Evolutionary conservation across 768 basidiomycete species (phyloP).

Genomic region (Hypholoma fasciculare): DNA sequence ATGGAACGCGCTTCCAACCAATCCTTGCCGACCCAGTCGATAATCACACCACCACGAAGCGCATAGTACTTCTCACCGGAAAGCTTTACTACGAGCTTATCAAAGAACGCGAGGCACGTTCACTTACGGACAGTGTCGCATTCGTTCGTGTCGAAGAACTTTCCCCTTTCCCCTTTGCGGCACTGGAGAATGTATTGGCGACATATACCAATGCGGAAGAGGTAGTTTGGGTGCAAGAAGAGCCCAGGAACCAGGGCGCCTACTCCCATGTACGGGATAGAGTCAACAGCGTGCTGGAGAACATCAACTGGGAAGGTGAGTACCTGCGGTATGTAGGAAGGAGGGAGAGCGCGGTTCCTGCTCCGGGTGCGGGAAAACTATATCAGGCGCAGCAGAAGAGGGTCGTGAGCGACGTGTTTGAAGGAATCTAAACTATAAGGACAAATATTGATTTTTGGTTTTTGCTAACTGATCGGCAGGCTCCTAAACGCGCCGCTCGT

Average conservation of each 20-base stretch:
- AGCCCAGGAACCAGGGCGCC: slow-evolving; percentile 86
- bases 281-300: slow-evolving; percentile 51
- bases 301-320: slow-evolving; percentile 27
- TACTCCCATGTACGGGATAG: slow-evolving; percentile 66
- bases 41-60: slow-evolving; percentile 42
- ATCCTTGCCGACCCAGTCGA: slow-evolving; percentile 57
- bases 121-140: slow-evolving; percentile 53
- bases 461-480: no score
- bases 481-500: no score
- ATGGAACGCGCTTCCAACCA: slow-evolving; percentile 64
- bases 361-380: slow-evolving; percentile 69
- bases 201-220: slow-evolving; percentile 44
- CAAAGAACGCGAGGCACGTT: slow-evolving; percentile 60
- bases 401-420: slow-evolving; percentile 60
- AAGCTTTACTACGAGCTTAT: slow-evolving; percentile 89
- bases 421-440: slow-evolving; percentile 9
- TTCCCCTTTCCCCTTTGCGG: slow-evolving; percentile 80
- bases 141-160: slow-evolving; percentile 85
- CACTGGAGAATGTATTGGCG: slow-evolving; percentile 45
- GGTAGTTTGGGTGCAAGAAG: slow-evolving; percentile 80
- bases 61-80: slow-evolving; percentile 76
- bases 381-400: slow-evolving; percentile 66
- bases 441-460: no score
- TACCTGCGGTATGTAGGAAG: slow-evolving; percentile 62
- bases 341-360: slow-evolving; percentile 72